phyloP scores from a whole-genome alignment of 2,329 filamentous ascomycete species.

The Colletotrichum tropicale region DNA sequence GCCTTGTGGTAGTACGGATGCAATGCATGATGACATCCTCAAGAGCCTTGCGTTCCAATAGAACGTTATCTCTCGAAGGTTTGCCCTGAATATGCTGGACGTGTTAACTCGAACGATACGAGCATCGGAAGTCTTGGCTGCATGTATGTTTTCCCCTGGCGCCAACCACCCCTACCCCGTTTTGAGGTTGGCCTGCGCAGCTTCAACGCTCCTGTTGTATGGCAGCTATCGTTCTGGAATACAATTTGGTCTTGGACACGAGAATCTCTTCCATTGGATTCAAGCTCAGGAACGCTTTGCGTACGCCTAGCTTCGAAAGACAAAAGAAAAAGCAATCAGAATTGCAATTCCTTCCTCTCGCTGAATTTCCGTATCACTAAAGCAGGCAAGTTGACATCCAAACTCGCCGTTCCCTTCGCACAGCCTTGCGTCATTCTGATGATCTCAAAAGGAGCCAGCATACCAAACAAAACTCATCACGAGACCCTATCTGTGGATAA shows the following conservation, averaged over 20 bases:
- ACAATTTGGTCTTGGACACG: not conserved
- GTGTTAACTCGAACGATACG: not conserved
- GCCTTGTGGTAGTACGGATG: not conserved
- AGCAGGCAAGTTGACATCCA: not conserved
- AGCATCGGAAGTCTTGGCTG: not conserved
- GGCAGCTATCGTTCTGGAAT: not conserved
- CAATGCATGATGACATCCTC: not conserved
- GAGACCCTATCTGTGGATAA: not conserved
- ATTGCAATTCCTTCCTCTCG: not conserved
- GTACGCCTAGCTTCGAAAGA: not conserved
- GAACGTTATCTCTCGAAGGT: not conserved
- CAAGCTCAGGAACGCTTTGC: not conserved
- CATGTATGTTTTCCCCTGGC: not conserved
- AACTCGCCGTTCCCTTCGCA: not conserved
- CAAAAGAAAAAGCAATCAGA: not conserved
- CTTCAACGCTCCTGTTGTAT: not conserved
- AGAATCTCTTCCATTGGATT: not conserved
- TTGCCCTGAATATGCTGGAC: not conserved
- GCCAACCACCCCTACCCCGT: not conserved
- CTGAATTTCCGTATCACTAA: not conserved
- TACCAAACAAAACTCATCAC: not conserved
- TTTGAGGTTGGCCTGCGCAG: not conserved
- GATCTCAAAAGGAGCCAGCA: not conserved
- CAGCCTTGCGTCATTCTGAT: not conserved
- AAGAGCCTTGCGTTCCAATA: not conserved